These are phyloP conservation scores for Metarhizium album DNA, from an alignment of 2,329 filamentous ascomycete species.

Conservation along the genomic window DNA sequence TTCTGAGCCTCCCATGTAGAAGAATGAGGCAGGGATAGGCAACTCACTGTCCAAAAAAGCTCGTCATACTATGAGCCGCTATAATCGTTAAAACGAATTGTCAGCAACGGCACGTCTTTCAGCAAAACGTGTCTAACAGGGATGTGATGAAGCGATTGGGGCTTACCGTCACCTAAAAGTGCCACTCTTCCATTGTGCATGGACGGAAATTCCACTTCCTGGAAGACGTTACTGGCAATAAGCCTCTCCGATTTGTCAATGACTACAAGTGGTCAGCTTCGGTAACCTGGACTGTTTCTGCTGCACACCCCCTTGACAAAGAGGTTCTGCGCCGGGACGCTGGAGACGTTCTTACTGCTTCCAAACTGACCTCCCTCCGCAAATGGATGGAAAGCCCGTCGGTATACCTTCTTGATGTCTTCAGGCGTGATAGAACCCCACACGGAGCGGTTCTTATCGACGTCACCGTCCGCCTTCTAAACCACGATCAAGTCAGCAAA, in stretches of 20 bases:
- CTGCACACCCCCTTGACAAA: too few species aligned
- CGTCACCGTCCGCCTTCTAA: slow-evolving; percentile 2
- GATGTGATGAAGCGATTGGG: neutral
- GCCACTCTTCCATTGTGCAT: slow-evolving; percentile 11
- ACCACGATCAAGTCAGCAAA: too few species aligned
- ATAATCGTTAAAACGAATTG: neutral
- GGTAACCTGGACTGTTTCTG: neutral
- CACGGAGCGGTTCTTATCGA: slow-evolving; percentile 9
- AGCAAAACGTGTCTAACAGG: neutral
- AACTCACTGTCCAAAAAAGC: slow-evolving; percentile 11
- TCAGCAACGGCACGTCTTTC: neutral
- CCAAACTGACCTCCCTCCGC: slow-evolving; percentile 9
- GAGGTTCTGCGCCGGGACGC: neutral
- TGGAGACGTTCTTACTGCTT: slow-evolving; percentile 2
- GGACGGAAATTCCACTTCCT: slow-evolving; percentile 11
- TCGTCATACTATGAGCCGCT: slow-evolving; percentile 14
- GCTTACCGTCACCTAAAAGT: slow-evolving; percentile 11
- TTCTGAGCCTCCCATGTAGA: neutral
- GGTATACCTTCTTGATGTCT: slow-evolving; percentile 11
- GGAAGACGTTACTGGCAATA: slow-evolving; percentile 12
- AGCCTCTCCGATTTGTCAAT: slow-evolving; percentile 11
- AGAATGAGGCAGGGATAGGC: neutral
- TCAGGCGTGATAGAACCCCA: slow-evolving; percentile 8
- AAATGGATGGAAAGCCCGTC: slow-evolving; percentile 11
- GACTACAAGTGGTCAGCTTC: slow-evolving; percentile 4